These are phyloP conservation scores for Trichoderma atroviride DNA, from an alignment of 2,329 filamentous ascomycete genomes.

Conservation along the genomic window DNA sequence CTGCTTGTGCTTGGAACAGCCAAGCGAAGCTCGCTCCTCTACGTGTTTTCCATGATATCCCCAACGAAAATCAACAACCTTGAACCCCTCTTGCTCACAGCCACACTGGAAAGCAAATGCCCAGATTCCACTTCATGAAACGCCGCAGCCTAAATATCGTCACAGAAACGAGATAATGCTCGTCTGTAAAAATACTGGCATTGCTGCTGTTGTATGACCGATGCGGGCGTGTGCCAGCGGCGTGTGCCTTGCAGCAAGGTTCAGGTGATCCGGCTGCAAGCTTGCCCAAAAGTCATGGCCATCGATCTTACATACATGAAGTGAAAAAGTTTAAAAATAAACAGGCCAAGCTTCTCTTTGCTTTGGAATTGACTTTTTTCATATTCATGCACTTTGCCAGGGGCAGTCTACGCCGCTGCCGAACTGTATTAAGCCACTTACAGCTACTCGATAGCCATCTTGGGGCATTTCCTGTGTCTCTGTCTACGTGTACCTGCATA, in stretches of 20 bases:
- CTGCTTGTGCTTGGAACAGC: not conserved
- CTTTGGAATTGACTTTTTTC: not conserved
- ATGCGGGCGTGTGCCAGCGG: not conserved
- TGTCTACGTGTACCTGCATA: no score
- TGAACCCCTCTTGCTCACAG: not conserved
- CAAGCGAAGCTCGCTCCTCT: not conserved
- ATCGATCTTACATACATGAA: not conserved
- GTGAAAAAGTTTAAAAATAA: not conserved
- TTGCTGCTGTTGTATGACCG: not conserved
- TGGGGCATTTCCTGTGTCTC: not conserved
- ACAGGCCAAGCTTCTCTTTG: not conserved
- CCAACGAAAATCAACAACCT: not conserved
- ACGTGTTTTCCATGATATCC: not conserved
- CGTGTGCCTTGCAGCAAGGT: not conserved
- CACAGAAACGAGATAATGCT: not conserved
- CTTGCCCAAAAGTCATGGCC: not conserved
- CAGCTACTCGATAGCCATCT: not conserved
- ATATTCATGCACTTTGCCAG: no score
- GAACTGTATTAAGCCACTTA: no score
- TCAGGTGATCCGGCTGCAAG: not conserved
- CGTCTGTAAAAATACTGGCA: not conserved
- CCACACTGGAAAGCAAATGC: not conserved
- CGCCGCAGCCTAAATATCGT: not conserved
- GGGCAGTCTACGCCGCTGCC: no score
- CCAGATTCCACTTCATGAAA: not conserved